Conservation (phyloP, 441 rosid genomes). For the Codiaeum variegatum region DNA sequence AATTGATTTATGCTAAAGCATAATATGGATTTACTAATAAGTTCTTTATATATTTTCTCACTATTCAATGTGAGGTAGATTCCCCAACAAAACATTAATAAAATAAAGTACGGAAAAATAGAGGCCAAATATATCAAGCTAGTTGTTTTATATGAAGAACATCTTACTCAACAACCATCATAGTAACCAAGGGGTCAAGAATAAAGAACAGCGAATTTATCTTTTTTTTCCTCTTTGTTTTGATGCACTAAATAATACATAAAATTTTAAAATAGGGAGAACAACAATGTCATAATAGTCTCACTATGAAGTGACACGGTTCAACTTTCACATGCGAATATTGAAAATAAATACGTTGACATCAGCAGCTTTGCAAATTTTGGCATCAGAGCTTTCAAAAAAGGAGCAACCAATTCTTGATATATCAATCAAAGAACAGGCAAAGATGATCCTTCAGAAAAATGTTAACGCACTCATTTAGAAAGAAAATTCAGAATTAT, state of each 20-base stretch:
- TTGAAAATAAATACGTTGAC: background rate
- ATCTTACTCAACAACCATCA: background rate
- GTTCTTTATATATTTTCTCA: no score
- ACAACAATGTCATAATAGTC: background rate
- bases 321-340: background rate
- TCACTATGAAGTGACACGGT: background rate
- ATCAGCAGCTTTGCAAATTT: background rate
- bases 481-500: background rate
- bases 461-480: background rate
- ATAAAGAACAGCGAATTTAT: background rate
- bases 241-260: background rate
- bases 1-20: no score
- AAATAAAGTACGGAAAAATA: background rate
- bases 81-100: background rate
- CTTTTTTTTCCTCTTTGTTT: background rate
- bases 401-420: background rate
- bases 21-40: no score
- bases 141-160: background rate
- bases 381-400: background rate
- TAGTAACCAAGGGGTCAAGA: background rate
- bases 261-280: background rate
- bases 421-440: background rate
- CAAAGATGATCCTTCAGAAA: background rate
- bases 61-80: no score
- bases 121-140: background rate